phyloP scores from a whole-genome alignment of 1,139 yeast species.

The Kodamaea alishanica region DNA sequence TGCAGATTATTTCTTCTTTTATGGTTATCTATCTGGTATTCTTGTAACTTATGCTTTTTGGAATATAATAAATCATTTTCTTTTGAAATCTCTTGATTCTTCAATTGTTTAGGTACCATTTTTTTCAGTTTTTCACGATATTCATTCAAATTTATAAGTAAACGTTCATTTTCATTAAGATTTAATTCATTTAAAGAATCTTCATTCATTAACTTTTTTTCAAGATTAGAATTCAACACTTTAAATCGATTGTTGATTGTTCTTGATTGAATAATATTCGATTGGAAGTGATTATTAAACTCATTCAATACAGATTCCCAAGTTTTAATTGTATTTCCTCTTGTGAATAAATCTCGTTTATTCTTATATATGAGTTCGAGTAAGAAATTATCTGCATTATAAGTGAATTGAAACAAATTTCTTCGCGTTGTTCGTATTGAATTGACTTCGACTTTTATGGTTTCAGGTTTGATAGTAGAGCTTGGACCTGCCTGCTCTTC shows the following conservation, averaged over 20 bases:
- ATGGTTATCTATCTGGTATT: too few species aligned
- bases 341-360: slow-evolving; percentile 23
- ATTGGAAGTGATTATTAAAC: slow-evolving; percentile 20
- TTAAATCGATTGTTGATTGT: slow-evolving; percentile 31
- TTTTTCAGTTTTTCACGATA: slow-evolving; percentile 2
- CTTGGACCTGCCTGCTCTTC: too few species aligned
- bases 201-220: slow-evolving; percentile 19
- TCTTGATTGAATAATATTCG: slow-evolving; percentile 26
- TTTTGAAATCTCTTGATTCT: too few species aligned
- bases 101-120: too few species aligned
- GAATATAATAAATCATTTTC: too few species aligned
- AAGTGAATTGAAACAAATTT: slow-evolving; percentile 25
- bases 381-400: slow-evolving; percentile 24
- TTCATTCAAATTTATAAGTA: slow-evolving; percentile 20
- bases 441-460: too few species aligned
- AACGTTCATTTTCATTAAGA: slow-evolving; percentile 28
- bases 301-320: slow-evolving; percentile 26
- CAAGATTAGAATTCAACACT: slow-evolving; percentile 22
- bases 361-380: slow-evolving; percentile 21
- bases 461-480: too few species aligned
- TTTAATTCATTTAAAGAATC: slow-evolving; percentile 11
- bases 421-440: slow-evolving; percentile 2
- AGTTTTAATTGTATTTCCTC: slow-evolving; percentile 29
- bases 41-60: too few species aligned
- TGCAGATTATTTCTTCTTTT: too few species aligned